These are phyloP conservation scores for Penicillium nordicum DNA, from an alignment of 2,329 filamentous ascomycete species.

Conservation along the genomic window DNA sequence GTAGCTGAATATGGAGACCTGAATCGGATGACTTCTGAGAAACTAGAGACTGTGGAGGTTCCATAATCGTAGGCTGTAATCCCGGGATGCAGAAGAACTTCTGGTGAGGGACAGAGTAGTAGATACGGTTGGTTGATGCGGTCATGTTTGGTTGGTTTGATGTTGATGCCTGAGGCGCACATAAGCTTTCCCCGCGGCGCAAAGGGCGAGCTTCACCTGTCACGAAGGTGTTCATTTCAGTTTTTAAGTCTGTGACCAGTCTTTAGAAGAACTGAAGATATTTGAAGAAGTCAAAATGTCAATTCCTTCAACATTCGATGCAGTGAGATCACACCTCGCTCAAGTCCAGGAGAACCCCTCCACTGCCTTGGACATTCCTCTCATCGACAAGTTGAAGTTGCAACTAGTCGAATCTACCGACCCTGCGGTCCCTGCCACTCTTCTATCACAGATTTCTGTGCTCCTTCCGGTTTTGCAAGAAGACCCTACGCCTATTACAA, in stretches of 20 bases:
- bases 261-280: not conserved
- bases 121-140: conserved; percentile 14
- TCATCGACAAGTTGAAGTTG: conserved; percentile 52
- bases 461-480: conserved; percentile 54
- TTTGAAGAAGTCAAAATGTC: conserved; percentile 25
- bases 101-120: conserved; percentile 5
- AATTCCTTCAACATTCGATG: conserved; percentile 35
- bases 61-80: conserved; percentile 45
- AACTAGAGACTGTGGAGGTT: conserved; percentile 56
- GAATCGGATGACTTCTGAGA: conserved; percentile 69
- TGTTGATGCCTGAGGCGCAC: conserved; percentile 7
- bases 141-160: conserved; percentile 33
- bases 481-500: conserved; percentile 55
- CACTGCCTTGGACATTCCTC: conserved; percentile 45
- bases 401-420: conserved; percentile 39
- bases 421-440: conserved; percentile 35
- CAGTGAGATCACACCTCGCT: conserved; percentile 43
- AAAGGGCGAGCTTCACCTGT: not conserved
- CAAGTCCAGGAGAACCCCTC: conserved; percentile 45
- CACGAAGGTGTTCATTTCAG: not conserved
- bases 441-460: conserved; percentile 48
- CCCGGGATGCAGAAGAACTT: not conserved
- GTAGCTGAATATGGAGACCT: conserved; percentile 75
- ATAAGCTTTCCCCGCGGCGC: conserved; percentile 26
- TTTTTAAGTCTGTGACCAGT: not conserved